Percentiles rank a stretch among this genome's conserved stretches.
These are phyloP conservation scores for Salvia hispanica DNA, from an alignment of 257 asterid species.

Conservation along the genomic window DNA sequence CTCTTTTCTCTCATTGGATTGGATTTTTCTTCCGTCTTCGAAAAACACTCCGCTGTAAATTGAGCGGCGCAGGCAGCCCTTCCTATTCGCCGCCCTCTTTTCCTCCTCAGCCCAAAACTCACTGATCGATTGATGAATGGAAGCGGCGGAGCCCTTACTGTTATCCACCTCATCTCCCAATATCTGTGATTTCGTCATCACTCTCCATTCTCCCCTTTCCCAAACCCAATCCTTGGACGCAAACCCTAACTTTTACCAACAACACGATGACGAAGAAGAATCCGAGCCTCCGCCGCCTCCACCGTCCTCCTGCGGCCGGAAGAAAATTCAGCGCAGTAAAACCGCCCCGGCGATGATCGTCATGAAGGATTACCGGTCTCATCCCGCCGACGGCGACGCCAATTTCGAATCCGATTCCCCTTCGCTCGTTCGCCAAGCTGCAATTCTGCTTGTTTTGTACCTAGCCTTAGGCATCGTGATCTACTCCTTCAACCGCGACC, in stretches of 20 bases:
- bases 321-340: conserved; percentile 44
- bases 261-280: conserved; percentile 5
- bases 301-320: conserved; percentile 24
- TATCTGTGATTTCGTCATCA: conserved; percentile 30
- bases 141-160: conserved; percentile 36
- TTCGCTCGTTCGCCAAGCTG: conserved; percentile 42
- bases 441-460: conserved; percentile 42
- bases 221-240: background rate
- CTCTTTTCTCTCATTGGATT: background rate
- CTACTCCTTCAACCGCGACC: conserved; percentile 46
- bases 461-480: conserved; percentile 47
- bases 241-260: background rate
- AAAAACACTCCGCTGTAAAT: no score
- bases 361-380: conserved; percentile 32
- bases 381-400: conserved; percentile 7
- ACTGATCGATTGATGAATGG: conserved; percentile 17
- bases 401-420: conserved; percentile 24
- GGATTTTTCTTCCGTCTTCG: background rate
- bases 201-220: conserved; percentile 14
- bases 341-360: conserved; percentile 57
- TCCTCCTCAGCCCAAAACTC: background rate
- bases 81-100: background rate
- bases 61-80: no score
- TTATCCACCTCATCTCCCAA: conserved; percentile 22
- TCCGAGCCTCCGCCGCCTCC: background rate